These are phyloP conservation scores for Liriodendron chinense DNA, from an alignment of 164 flowering plant species.

Conservation along the genomic window DNA sequence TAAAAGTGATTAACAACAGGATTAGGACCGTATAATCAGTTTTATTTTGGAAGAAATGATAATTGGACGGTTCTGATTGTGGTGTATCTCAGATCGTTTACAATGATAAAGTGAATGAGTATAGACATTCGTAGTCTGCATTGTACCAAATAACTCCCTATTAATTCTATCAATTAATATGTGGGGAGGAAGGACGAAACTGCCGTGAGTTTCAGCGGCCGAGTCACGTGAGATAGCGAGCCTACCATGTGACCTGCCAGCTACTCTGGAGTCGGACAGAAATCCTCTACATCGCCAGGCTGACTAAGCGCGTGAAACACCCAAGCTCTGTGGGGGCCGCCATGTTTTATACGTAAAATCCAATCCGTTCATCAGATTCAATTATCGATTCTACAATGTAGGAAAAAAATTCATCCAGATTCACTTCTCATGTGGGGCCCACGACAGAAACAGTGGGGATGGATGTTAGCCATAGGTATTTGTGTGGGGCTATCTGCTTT, in stretches of 20 bases:
- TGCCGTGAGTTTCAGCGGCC: not conserved
- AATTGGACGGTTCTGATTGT: not conserved
- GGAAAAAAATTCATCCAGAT: no score
- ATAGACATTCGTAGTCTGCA: not conserved
- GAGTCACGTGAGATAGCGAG: constrained; percentile 3
- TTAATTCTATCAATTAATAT: not conserved
- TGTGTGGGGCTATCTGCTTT: not conserved
- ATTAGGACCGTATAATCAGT: not conserved
- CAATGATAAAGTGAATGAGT: not conserved
- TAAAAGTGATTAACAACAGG: not conserved
- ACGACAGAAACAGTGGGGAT: no score
- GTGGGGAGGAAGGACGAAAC: constrained; percentile 4
- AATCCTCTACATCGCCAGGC: no score
- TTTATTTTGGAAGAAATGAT: not conserved
- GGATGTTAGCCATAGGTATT: no score
- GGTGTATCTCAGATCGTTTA: not conserved
- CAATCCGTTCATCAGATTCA: no score
- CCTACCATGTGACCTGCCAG: constrained; percentile 10
- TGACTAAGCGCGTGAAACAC: no score
- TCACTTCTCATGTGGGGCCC: no score
- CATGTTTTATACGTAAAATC: no score
- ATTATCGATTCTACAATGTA: no score
- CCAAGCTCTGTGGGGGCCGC: no score
- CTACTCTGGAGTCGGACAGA: no score
- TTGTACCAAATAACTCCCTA: not conserved